A percentile compares a stretch with the other conserved stretches of the same genome.
Conservation (phyloP, 1,284 basidiomycete genomes). For the Chalciporus sp. region DNA sequence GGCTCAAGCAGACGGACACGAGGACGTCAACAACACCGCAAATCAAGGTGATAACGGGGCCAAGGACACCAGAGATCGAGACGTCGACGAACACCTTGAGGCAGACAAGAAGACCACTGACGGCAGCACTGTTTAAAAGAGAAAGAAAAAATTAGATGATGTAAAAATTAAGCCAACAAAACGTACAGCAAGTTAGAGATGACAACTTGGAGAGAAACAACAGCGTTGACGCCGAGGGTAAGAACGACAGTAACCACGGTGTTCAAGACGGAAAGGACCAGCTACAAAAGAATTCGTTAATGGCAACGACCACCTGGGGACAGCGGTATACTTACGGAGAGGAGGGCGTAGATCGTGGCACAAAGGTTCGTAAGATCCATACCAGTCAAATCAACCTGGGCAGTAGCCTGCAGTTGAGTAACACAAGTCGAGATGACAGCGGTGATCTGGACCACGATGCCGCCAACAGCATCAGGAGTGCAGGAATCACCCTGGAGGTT, state of each 20-base stretch:
- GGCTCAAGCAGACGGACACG: neutral
- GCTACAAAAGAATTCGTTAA: neutral
- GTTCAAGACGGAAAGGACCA: constrained; percentile 9
- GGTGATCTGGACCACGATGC: constrained; percentile 16
- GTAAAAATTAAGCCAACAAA: neutral
- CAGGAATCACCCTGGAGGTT: constrained; percentile 9
- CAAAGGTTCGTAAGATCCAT: constrained; percentile 11
- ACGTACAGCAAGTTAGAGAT: constrained; percentile 16
- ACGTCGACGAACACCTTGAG: constrained; percentile 1
- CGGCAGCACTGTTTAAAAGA: no score
- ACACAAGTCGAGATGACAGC: constrained; percentile 15
- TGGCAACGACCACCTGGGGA: fast-evolving
- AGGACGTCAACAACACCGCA: neutral
- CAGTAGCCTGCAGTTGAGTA: constrained; percentile 8
- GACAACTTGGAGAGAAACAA: constrained; percentile 1
- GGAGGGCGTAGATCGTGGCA: constrained; percentile 3
- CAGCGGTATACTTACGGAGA: constrained; percentile 3
- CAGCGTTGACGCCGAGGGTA: neutral
- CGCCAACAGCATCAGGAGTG: constrained; percentile 13
- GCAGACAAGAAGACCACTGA: constrained; percentile 8
- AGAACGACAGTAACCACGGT: constrained; percentile 6
- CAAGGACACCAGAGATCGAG: constrained; percentile 4
- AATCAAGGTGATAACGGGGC: constrained; percentile 6
- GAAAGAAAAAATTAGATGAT: neutral
- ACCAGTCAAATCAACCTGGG: constrained; percentile 8